A percentile compares a stretch with the other conserved stretches of the same genome.
Conservation (phyloP, 2,329 filamentous ascomycete species). For the Penicillium sp. region DNA sequence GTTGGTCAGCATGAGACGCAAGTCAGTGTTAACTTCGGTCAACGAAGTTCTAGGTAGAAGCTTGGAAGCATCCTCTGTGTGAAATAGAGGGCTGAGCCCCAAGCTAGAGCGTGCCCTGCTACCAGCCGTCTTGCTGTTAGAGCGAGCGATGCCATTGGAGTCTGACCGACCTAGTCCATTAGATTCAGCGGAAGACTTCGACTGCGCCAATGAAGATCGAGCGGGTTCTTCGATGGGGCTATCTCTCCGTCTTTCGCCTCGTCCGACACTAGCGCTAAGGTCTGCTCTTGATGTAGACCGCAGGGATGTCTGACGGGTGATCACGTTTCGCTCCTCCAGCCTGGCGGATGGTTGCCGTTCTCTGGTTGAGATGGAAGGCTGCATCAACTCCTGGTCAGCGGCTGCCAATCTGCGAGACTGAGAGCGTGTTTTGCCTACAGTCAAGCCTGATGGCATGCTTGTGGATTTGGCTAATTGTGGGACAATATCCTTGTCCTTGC, state of each 20-base stretch:
- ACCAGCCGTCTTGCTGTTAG: conserved; percentile 32
- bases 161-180: conserved; percentile 22
- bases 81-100: conserved; percentile 40
- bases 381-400: conserved; percentile 24
- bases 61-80: conserved; percentile 39
- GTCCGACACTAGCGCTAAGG: conserved; percentile 6
- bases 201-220: conserved; percentile 6
- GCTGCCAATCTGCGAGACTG: conserved; percentile 42
- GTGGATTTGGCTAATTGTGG: conserved; percentile 33
- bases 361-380: conserved; percentile 12
- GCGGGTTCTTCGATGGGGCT: conserved; percentile 15
- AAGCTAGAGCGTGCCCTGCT: conserved; percentile 37
- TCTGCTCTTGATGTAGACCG: conserved; percentile 21
- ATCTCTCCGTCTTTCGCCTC: conserved; percentile 12
- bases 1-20: conserved; percentile 42
- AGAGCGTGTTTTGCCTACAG: conserved; percentile 44
- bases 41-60: conserved; percentile 41
- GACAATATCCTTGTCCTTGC: conserved; percentile 28
- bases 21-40: conserved; percentile 40
- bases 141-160: conserved; percentile 22
- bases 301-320: conserved; percentile 16
- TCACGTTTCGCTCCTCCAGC: conserved; percentile 19
- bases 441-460: conserved; percentile 35
- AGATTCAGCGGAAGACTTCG: conserved; percentile 16
- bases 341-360: conserved; percentile 27